These are phyloP conservation scores for Colletotrichum eleusines DNA, from an alignment of 2,329 filamentous ascomycete genomes.

Conservation along the genomic window DNA sequence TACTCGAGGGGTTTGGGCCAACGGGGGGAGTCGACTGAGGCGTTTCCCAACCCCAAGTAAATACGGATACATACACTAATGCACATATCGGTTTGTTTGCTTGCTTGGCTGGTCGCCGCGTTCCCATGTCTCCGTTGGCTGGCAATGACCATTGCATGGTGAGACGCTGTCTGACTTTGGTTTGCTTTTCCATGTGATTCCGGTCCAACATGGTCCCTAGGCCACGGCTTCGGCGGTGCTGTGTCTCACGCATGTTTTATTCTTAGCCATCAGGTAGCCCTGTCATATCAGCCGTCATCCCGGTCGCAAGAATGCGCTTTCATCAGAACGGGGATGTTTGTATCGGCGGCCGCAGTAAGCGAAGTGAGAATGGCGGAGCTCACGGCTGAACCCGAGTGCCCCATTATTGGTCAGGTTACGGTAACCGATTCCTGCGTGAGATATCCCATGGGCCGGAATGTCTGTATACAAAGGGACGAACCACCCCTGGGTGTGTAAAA, in stretches of 20 bases:
- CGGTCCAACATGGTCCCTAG: neutral
- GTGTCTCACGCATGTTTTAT: neutral
- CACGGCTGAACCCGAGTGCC: conserved; percentile 2
- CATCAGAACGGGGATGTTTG: neutral
- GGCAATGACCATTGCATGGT: neutral
- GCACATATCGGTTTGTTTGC: neutral
- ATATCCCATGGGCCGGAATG: neutral
- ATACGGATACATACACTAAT: neutral
- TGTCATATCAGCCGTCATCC: neutral
- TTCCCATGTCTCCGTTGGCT: neutral
- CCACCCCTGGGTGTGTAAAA: neutral
- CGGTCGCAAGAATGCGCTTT: neutral
- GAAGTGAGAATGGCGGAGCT: conserved; percentile 27
- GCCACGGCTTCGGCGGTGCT: neutral
- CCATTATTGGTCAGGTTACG: conserved; percentile 32
- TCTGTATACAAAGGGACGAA: neutral
- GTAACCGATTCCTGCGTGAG: conserved; percentile 14
- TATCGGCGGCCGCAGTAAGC: neutral
- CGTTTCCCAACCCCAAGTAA: neutral
- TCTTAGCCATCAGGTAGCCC: neutral
- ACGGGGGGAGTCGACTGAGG: no score
- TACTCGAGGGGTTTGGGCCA: neutral
- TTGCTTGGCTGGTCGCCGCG: neutral
- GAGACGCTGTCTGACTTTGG: neutral
- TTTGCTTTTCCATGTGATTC: neutral